Evolutionary conservation across 805 yeast species (phyloP).

Genomic region (Candida sanyiensis): DNA sequence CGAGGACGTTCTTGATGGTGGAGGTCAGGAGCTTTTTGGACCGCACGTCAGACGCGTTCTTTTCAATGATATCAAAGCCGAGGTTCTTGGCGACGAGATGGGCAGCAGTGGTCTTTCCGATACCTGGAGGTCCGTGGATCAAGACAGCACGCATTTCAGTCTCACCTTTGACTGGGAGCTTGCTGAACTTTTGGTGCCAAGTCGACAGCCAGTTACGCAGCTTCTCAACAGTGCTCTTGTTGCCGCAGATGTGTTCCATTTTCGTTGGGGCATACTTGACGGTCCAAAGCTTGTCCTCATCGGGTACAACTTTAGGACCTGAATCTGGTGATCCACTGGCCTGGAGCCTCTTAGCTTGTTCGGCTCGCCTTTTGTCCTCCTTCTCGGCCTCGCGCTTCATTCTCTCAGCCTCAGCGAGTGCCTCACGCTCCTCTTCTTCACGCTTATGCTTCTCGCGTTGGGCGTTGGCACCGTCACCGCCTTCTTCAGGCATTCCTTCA

Average conservation of each 20-base stretch:
- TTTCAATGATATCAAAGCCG: conserved; percentile 71
- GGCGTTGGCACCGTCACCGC: conserved; percentile 82
- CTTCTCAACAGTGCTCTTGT: conserved; percentile 65
- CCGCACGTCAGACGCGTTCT: conserved; percentile 85
- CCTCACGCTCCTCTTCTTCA: conserved; percentile 57
- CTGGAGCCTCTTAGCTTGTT: conserved; percentile 3
- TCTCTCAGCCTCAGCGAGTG: conserved; percentile 46
- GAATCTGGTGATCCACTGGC: background rate
- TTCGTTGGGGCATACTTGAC: conserved; percentile 83
- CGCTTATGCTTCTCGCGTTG: conserved; percentile 64
- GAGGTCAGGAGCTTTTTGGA: conserved; percentile 71
- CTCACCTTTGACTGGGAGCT: conserved; percentile 57
- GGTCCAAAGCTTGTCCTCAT: conserved; percentile 81
- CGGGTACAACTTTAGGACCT: conserved; percentile 29
- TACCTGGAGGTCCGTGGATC: conserved; percentile 54
- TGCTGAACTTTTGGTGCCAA: conserved; percentile 62
- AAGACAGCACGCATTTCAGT: conserved; percentile 75
- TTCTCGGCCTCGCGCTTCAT: conserved; percentile 40
- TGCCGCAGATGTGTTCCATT: conserved; percentile 81
- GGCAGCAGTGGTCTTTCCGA: conserved; percentile 27
- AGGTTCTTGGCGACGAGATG: conserved; percentile 63
- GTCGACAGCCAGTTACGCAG: conserved; percentile 67
- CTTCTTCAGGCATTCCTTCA: conserved; percentile 79
- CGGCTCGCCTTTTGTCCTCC: conserved; percentile 27
- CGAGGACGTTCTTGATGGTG: conserved; percentile 63